These are phyloP conservation scores for Crithidia sp. DNA, from an alignment of 208 protist genomes.

Conservation along the genomic window DNA sequence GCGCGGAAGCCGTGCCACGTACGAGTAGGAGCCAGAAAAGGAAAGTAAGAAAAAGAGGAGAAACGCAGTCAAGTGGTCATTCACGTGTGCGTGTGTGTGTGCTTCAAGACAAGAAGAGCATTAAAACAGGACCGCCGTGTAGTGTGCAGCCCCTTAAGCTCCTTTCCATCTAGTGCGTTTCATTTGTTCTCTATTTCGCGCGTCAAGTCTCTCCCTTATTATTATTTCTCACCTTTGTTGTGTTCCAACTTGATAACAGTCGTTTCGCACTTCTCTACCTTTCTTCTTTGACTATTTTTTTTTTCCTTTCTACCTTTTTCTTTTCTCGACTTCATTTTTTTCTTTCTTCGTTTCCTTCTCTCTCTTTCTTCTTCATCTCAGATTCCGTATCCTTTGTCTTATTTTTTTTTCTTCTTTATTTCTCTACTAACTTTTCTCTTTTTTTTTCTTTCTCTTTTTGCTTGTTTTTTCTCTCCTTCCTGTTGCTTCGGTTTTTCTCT, in stretches of 20 bases:
- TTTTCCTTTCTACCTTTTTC: constrained; percentile 5
- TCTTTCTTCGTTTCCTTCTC: constrained; percentile 14
- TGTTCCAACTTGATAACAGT: too few relatives aligned
- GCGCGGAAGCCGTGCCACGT: too few relatives aligned
- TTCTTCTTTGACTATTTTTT: not conserved
- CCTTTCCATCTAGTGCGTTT: too few relatives aligned
- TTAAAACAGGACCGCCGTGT: too few relatives aligned
- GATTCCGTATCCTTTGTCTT: constrained; percentile 10
- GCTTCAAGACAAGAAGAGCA: not conserved
- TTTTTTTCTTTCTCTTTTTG: not conserved
- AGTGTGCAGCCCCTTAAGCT: too few relatives aligned
- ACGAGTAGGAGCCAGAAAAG: not conserved
- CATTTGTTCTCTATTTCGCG: too few relatives aligned
- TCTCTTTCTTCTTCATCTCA: constrained; percentile 6
- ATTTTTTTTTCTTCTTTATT: not conserved
- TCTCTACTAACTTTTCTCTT: constrained; percentile 3
- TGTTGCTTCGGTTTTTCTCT: not conserved
- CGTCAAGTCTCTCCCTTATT: too few relatives aligned
- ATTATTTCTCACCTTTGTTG: too few relatives aligned
- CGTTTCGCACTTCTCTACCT: too few relatives aligned
- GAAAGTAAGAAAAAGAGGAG: not conserved
- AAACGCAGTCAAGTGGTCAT: not conserved
- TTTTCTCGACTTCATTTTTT: constrained; percentile 5
- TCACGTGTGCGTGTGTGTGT: not conserved
- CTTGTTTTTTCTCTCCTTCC: too few relatives aligned